A percentile compares a stretch with the other conserved stretches of the same genome.
Conservation (phyloP, 257 asterid genomes). For the Marsdenia floribunda region DNA sequence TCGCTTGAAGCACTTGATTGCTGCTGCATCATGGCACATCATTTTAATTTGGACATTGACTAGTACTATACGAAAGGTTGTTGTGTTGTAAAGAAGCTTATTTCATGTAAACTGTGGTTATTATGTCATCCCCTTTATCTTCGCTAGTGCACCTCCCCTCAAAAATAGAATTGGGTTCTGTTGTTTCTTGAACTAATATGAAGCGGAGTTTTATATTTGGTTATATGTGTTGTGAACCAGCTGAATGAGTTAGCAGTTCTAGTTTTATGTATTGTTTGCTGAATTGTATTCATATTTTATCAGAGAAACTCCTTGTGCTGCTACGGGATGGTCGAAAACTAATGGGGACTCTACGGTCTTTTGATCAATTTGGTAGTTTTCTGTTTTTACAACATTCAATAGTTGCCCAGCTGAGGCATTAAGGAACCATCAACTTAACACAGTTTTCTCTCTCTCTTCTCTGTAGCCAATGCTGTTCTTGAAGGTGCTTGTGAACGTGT, state of each 20-base stretch:
- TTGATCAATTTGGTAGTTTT: slow-evolving; percentile 43
- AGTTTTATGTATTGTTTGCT: neutral
- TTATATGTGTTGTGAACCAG: neutral
- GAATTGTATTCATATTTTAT: slow-evolving; percentile 8
- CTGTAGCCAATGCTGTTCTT: slow-evolving; percentile 90
- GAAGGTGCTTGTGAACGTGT: slow-evolving; percentile 95
- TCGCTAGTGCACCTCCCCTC: neutral
- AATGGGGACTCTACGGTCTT: slow-evolving; percentile 46
- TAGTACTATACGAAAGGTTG: too few species aligned
- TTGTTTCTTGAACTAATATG: neutral
- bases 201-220: neutral
- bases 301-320: slow-evolving; percentile 44
- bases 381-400: slow-evolving; percentile 7
- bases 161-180: too few species aligned
- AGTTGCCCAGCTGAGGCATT: slow-evolving; percentile 1
- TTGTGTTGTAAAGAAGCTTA: neutral
- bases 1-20: neutral
- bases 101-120: neutral
- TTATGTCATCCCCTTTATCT: neutral
- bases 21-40: neutral
- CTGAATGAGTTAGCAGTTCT: neutral
- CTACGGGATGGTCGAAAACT: slow-evolving; percentile 48
- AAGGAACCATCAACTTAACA: slow-evolving; percentile 6
- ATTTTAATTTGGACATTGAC: neutral
- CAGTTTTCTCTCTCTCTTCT: slow-evolving; percentile 4